Evolutionary conservation across 345 rosid species (phyloP), one percentile per base, ranked within the genome.

Genomic region (Fremontodendron californicum): DNA sequence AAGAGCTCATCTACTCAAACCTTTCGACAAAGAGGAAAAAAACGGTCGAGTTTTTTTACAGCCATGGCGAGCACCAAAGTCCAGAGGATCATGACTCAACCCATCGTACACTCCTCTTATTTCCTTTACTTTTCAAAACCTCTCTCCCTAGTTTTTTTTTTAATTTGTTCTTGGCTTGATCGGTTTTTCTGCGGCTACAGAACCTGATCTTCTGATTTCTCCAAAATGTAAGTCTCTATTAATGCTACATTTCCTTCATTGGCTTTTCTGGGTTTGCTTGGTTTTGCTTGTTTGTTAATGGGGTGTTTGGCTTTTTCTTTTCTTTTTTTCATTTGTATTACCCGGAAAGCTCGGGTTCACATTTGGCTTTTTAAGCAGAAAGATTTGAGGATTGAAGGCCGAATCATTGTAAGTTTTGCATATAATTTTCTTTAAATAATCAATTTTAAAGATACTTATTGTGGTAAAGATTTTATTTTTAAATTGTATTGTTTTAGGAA

Each of bases 341-440:
- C 18, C 18, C 89, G 91, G 98, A 94, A 93, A 93, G 93, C 98
- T 77, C 84, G 98, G 52, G 93, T 94, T 65, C 97, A 93, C 91
- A 93, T 95, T 85, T 95, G 98, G 98, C 89, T 95, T 2, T 95
- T 90, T 75, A 98, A 93, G 88, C 97, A 93, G 93, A 93, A 90
- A 76, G 98, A 95, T 80, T 63, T 84, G 86, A 90, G 97, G 82
- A 93, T 93, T 57, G 96, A 95, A 84, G 99, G 98, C 40, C 55
- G 77, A 10, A 74, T 74, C 15, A 61, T 81, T 49, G 73, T 49
- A 51, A 25, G 55, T 73, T 23, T 0, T 58, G 31, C 11, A 0
- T 11, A 25, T 25, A 58, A 58, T 29, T 27, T 55, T 57, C 16
- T 57, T 60, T 25, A 11, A 12, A 60, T 60, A 4, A 60, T 6